Base-by-base conservation (phyloP, 2,329 filamentous ascomycete genomes). In the Colletotrichum lindemuthianum region DNA sequence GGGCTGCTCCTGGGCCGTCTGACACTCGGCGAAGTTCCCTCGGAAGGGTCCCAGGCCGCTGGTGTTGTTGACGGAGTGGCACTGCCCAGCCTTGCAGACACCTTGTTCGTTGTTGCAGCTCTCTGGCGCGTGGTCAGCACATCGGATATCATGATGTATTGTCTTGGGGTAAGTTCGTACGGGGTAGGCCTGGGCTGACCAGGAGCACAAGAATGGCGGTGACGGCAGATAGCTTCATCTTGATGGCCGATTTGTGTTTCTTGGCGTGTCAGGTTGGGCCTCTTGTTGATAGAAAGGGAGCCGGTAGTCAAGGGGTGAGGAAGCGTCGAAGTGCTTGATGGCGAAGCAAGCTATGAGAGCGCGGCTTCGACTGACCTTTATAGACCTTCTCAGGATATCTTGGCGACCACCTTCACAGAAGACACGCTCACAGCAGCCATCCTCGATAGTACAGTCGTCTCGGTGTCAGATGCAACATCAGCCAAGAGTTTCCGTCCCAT, bases 71-170 rank as follows among this genome's bases (percentile, higher is more conserved):
- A 43, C 52, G 5, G 47, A 47, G 16, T 59, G n/a, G 32, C 56
- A 51, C 44, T 33, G 37, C 9, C 32, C 32, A 33, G 32, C 47
- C 37, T 51, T 51, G 37, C 56, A 51, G n/a, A 52, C 51, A 0
- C 47, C 56, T 6, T 48, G 47, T 4, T 40, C 56, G 15, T 59
- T 45, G 15, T 59, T 52, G n/a, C 47, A 59, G 13, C 56, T 59
- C 16, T 59, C 56, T 52, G n/a, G 2, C 6, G 13, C 8, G 16
- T 33, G 6, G 41, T 24, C 15, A 37, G 2, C 40, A 36, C 11
- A 9, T n/a, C 9, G 7, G 41, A 12, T 44, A 24, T 24, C 24
- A 24, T 24, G 24, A 24, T 24, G 4, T 4, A 1, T 24, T 24
- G 1, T 24, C 24, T 24, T 40, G 10, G 16, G 4, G 6, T 10